phyloP scores from a whole-genome alignment of 1,284 basidiomycete genomes.

The Cutaneotrichosporon arboriforme region DNA sequence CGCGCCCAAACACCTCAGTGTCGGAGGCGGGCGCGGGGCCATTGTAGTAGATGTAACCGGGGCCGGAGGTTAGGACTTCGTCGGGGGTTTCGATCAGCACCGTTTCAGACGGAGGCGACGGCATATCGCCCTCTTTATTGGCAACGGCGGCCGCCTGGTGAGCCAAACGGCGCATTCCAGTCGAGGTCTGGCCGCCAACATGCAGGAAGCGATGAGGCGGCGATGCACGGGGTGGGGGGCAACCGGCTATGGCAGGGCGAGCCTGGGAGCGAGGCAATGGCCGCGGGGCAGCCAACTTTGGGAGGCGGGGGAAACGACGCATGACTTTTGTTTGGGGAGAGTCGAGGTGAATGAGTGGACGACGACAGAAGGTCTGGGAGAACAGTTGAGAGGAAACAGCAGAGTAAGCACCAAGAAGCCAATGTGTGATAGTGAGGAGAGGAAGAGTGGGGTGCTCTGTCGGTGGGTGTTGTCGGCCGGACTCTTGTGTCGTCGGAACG shows the following conservation, averaged over 20 bases:
- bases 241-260: not conserved
- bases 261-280: slow-evolving; percentile 2
- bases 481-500: no score
- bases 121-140: not conserved
- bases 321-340: not conserved
- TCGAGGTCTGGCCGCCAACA: no score
- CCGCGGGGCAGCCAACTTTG: not conserved
- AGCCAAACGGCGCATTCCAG: not conserved
- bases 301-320: not conserved
- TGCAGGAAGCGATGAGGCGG: no score
- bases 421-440: no score
- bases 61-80: slow-evolving; percentile 7
- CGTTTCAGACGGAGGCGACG: not conserved
- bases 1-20: not conserved
- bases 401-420: no score
- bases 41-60: slow-evolving; percentile 10
- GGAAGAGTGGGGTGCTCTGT: no score
- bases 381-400: no score
- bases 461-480: no score
- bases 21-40: slow-evolving; percentile 11
- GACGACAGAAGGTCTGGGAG: no score
- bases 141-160: not conserved
- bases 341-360: no score
- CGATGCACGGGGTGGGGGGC: not conserved
- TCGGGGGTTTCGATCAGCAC: slow-evolving; percentile 2